A percentile compares a stretch with the other conserved stretches of the same genome.
phyloP scores from a whole-genome alignment of 371 early-diverging fungal genomes.

The Dipsacomyces acuminosporus region DNA sequence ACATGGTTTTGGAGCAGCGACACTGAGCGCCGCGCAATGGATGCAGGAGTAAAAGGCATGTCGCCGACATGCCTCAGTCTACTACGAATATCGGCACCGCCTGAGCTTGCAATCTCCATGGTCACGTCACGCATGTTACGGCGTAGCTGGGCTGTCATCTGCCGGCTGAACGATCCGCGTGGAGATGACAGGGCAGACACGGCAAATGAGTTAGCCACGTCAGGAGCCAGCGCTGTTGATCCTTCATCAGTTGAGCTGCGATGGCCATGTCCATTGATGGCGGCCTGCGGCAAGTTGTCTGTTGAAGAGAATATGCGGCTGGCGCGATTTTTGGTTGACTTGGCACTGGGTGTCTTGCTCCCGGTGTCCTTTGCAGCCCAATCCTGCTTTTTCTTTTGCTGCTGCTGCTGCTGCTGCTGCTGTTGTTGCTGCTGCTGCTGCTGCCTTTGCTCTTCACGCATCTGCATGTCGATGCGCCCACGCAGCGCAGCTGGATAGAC shows the following conservation, averaged over 20 bases:
- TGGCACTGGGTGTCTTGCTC: conserved; percentile 19
- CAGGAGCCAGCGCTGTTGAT: conserved; percentile 10
- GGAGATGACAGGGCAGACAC: conserved; percentile 29
- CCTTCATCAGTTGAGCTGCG: conserved; percentile 37
- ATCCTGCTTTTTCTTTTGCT: conserved; percentile 27
- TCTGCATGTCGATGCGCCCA: conserved; percentile 48
- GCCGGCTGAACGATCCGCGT: conserved; percentile 24
- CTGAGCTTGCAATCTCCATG: conserved; percentile 13
- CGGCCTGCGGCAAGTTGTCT: conserved; percentile 9
- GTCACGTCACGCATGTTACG: conserved; percentile 28
- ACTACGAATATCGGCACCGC: conserved; percentile 18
- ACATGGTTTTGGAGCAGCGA: conserved; percentile 28
- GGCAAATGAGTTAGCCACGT: conserved; percentile 13
- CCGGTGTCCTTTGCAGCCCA: conserved; percentile 18
- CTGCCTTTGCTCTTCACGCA: conserved; percentile 26
- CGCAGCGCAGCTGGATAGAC: conserved; percentile 61
- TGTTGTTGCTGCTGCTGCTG: conserved; percentile 20
- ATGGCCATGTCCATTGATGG: conserved; percentile 10
- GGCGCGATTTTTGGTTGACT: neutral
- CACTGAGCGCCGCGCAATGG: conserved; percentile 30
- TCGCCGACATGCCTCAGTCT: conserved; percentile 16
- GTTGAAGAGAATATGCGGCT: neutral
- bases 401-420: conserved; percentile 15
- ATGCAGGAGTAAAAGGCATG: conserved; percentile 29
- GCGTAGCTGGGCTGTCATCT: conserved; percentile 11